Conservation (phyloP, 495 filamentous ascomycete genomes). For the Aspergillus homomorphus region DNA sequence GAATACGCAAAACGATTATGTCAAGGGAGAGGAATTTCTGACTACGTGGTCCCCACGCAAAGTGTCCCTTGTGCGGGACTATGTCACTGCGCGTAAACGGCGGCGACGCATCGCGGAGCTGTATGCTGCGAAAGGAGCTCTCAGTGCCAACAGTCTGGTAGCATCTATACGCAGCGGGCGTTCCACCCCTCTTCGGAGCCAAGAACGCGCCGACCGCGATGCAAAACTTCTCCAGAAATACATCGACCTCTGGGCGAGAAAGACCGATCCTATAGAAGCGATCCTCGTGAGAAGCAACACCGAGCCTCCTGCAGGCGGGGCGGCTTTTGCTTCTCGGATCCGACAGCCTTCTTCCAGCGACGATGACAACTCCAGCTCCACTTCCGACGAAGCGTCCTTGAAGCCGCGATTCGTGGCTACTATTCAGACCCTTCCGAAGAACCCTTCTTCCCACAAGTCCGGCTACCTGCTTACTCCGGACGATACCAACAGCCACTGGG, state of each 20-base stretch:
- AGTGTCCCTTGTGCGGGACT: slow-evolving; percentile 82
- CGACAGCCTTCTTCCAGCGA: slow-evolving; percentile 25
- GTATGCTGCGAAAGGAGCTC: slow-evolving; percentile 69
- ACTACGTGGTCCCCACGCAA: slow-evolving; percentile 83
- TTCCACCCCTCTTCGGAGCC: slow-evolving; percentile 37
- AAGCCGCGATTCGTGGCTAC: slow-evolving; percentile 63
- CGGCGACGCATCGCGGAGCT: slow-evolving; percentile 72
- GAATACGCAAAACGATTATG: slow-evolving; percentile 89
- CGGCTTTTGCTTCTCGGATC: slow-evolving; percentile 38
- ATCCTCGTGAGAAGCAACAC: slow-evolving; percentile 75
- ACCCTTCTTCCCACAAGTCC: slow-evolving; percentile 70
- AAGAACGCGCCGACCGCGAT: slow-evolving; percentile 54
- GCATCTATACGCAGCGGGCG: slow-evolving; percentile 37
- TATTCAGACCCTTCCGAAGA: slow-evolving; percentile 69
- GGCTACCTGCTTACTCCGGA: slow-evolving; percentile 80
- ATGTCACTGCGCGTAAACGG: slow-evolving; percentile 65
- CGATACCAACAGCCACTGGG: slow-evolving; percentile 71
- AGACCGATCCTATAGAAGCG: slow-evolving; percentile 67
- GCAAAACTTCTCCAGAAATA: slow-evolving; percentile 63
- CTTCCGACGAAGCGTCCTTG: slow-evolving; percentile 30
- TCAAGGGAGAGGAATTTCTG: slow-evolving; percentile 89
- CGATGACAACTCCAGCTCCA: slow-evolving; percentile 22
- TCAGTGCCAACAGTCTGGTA: slow-evolving; percentile 46
- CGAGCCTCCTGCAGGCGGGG: slow-evolving; percentile 68
- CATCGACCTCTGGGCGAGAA: slow-evolving; percentile 73